Evolutionary conservation across 2,329 filamentous ascomycete genomes (phyloP).

Genomic region (Paraphaeosphaeria minitans): DNA sequence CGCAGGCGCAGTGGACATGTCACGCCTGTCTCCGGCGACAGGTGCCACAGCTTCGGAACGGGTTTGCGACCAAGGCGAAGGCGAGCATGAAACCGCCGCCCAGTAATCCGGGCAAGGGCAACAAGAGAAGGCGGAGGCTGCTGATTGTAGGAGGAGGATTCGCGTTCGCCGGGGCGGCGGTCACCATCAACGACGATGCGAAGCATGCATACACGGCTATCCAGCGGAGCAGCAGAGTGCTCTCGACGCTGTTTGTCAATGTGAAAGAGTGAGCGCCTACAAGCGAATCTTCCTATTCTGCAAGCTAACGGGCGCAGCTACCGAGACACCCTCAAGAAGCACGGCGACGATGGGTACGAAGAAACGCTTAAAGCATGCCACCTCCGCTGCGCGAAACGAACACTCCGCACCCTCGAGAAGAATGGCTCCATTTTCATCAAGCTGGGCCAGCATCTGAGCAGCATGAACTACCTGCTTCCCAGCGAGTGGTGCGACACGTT

Average conservation of each 20-base stretch:
- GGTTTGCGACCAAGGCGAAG: conserved; percentile 18
- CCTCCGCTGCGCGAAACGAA: conserved; percentile 87
- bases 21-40: conserved; percentile 38
- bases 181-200: conserved; percentile 68
- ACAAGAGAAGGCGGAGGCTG: conserved; percentile 33
- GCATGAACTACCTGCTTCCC: conserved; percentile 92
- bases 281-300: neutral
- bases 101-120: conserved; percentile 14
- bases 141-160: conserved; percentile 34
- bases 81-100: conserved; percentile 9
- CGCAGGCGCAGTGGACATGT: conserved; percentile 39
- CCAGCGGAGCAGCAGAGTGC: conserved; percentile 79
- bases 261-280: conserved; percentile 79
- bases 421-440: conserved; percentile 99
- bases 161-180: conserved; percentile 48
- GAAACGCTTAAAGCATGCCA: conserved; percentile 81
- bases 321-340: conserved; percentile 76
- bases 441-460: conserved; percentile 92
- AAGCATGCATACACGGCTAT: conserved; percentile 76
- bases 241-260: conserved; percentile 73
- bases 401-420: conserved; percentile 84
- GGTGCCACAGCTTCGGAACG: conserved; percentile 11
- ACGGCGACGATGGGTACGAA: conserved; percentile 69
- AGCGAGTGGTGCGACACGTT: conserved; percentile 95
- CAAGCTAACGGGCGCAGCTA: conserved; percentile 66